Conservation (phyloP, 148 eudicot genomes). For the Heliamphora exappendiculata region DNA sequence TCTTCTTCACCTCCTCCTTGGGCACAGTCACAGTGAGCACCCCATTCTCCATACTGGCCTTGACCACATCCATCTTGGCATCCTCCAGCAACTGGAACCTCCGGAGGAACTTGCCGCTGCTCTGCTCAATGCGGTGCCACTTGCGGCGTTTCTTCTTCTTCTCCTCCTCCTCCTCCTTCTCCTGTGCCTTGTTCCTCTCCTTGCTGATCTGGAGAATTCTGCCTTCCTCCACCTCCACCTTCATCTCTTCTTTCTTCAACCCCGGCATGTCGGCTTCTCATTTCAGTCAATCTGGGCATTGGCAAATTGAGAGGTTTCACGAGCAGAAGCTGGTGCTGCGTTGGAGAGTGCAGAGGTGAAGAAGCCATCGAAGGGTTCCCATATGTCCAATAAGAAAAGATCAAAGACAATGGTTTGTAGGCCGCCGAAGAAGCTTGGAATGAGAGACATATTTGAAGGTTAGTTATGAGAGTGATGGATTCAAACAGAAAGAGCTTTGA, state of each 20-base stretch:
- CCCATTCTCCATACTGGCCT: slow-evolving; percentile 42
- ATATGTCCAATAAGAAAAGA: slow-evolving; percentile 30
- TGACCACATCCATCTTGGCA: slow-evolving; percentile 40
- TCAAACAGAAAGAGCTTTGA: neutral
- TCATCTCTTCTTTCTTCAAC: slow-evolving; percentile 45
- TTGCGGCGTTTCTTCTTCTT: slow-evolving; percentile 28
- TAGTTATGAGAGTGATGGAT: neutral
- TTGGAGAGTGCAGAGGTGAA: slow-evolving; percentile 17
- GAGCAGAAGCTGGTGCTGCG: slow-evolving; percentile 17
- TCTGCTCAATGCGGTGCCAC: slow-evolving; percentile 41
- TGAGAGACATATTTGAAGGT: slow-evolving; percentile 3
- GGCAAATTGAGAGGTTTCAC: slow-evolving; percentile 34
- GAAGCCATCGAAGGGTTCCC: slow-evolving; percentile 26
- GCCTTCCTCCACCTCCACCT: slow-evolving; percentile 44
- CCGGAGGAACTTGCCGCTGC: slow-evolving; percentile 38
- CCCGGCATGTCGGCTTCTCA: slow-evolving; percentile 46
- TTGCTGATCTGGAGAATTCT: slow-evolving; percentile 28
- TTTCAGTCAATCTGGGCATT: slow-evolving; percentile 39
- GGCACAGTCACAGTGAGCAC: slow-evolving; percentile 53
- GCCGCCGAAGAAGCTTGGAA: slow-evolving; percentile 29
- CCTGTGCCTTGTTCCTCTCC: slow-evolving; percentile 22
- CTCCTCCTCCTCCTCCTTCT: slow-evolving; percentile 29
- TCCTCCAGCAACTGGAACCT: slow-evolving; percentile 42
- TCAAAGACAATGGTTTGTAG: slow-evolving; percentile 30
- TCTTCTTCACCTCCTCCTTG: slow-evolving; percentile 41